phyloP scores from a whole-genome alignment of 805 yeast species.

The Blastobotrys chiropterorum region DNA sequence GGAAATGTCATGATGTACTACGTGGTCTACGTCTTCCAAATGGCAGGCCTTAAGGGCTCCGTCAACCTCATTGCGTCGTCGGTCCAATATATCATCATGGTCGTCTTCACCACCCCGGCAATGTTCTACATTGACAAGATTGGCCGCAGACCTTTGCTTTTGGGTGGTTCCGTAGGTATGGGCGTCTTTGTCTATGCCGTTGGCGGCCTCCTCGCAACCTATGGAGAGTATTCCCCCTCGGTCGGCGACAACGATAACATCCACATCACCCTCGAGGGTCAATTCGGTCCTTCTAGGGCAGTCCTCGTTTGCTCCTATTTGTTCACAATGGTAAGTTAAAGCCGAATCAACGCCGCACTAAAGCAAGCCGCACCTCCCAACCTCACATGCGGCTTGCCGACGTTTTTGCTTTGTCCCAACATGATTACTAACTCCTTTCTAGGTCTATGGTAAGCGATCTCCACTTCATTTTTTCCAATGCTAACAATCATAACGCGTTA shows the following conservation, averaged over 20 bases:
- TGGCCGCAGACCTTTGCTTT: constrained; percentile 50
- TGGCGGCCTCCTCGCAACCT: constrained; percentile 38
- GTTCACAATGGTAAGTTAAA: constrained; percentile 13
- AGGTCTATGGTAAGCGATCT: no score
- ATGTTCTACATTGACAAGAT: constrained; percentile 47
- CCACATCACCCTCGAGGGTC: constrained; percentile 24
- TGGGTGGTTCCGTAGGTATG: constrained; percentile 40
- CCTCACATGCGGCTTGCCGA: no score
- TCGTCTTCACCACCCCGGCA: constrained; percentile 47
- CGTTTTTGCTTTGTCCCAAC: no score
- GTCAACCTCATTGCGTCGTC: constrained; percentile 39
- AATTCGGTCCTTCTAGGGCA: constrained; percentile 29
- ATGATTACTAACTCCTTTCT: no score
- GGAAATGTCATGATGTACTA: constrained; percentile 51
- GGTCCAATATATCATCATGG: constrained; percentile 43
- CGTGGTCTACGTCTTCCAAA: constrained; percentile 55
- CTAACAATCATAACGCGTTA: constrained; percentile 21
- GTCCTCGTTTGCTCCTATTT: constrained; percentile 42
- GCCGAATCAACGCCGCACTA: no score
- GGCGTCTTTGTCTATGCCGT: constrained; percentile 54
- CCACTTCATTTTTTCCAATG: constrained; percentile 46
- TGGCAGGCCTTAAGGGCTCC: constrained; percentile 53
- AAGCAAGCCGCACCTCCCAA: no score
- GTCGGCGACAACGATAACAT: constrained; percentile 32
- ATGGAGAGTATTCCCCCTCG: constrained; percentile 33